Conservation (phyloP, 768 basidiomycete genomes). For the Mycena vitilis region DNA sequence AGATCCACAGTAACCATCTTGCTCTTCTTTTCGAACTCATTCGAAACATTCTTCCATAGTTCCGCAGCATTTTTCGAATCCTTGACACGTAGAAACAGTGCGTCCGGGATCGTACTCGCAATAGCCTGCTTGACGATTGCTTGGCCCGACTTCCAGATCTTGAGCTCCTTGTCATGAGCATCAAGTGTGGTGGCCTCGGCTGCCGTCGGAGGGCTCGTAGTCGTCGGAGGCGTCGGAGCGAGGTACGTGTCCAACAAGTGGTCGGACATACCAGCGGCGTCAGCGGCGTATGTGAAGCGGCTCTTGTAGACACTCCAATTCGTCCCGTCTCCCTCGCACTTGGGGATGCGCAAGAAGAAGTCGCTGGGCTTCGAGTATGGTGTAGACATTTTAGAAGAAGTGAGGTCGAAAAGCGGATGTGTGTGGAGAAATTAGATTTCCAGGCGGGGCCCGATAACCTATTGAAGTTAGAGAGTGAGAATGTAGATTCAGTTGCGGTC, state of each 20-base stretch:
- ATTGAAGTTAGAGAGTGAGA: slow-evolving; percentile 6
- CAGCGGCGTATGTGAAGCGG: slow-evolving; percentile 30
- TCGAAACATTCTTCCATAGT: slow-evolving; percentile 17
- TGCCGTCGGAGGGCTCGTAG: no score
- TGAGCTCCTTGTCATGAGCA: no score
- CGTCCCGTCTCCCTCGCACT: slow-evolving; percentile 34
- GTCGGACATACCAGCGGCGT: slow-evolving; percentile 10
- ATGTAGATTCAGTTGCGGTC: background rate
- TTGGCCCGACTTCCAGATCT: no score
- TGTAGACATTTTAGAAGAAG: background rate
- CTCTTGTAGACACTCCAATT: slow-evolving; percentile 38
- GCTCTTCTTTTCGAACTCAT: slow-evolving; percentile 38
- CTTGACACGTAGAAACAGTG: no score
- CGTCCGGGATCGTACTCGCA: no score
- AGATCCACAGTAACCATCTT: slow-evolving; percentile 41
- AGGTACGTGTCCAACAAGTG: no score
- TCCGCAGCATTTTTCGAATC: no score
- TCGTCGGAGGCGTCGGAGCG: no score
- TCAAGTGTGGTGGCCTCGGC: no score
- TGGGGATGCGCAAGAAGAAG: slow-evolving; percentile 31
- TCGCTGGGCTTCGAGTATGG: slow-evolving; percentile 11
- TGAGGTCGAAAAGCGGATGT: slow-evolving; percentile 2
- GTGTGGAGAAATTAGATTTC: slow-evolving; percentile 17
- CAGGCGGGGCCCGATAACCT: slow-evolving; percentile 31
- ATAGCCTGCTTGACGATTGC: no score